Conservation (phyloP, 2,329 filamentous ascomycete genomes). For the Epichloe brachyelytri region DNA sequence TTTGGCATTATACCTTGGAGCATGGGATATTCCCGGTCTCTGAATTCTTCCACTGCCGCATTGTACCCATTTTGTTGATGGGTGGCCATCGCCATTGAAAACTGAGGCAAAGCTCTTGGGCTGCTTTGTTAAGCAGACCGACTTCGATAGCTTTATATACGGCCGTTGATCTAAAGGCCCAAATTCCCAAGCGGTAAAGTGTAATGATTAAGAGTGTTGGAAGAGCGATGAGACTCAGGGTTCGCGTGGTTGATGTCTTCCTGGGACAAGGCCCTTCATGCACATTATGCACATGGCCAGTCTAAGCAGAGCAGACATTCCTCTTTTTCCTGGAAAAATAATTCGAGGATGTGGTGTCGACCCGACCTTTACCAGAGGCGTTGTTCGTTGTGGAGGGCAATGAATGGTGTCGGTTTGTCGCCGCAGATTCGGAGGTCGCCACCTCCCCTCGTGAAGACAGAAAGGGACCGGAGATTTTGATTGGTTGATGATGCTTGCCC, state of each 20-base stretch:
- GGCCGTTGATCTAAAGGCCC: neutral
- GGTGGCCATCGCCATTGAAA: neutral
- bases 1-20: conserved; percentile 38
- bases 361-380: neutral
- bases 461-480: neutral
- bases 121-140: neutral
- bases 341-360: neutral
- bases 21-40: conserved; percentile 55
- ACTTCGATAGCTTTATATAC: too few relatives aligned
- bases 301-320: neutral
- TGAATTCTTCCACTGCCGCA: conserved; percentile 41
- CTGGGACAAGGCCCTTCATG: neutral
- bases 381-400: neutral
- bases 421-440: conserved; percentile 20
- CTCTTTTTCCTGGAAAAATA: neutral
- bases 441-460: conserved; percentile 11
- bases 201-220: neutral
- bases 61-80: conserved; percentile 34
- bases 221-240: neutral
- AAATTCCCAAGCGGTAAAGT: neutral
- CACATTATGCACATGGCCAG: neutral
- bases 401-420: conserved; percentile 2
- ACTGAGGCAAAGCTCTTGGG: neutral
- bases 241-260: neutral
- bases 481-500: neutral